Evolutionary conservation across 345 rosid genomes (phyloP).

Genomic region (Murraya koenigii): DNA sequence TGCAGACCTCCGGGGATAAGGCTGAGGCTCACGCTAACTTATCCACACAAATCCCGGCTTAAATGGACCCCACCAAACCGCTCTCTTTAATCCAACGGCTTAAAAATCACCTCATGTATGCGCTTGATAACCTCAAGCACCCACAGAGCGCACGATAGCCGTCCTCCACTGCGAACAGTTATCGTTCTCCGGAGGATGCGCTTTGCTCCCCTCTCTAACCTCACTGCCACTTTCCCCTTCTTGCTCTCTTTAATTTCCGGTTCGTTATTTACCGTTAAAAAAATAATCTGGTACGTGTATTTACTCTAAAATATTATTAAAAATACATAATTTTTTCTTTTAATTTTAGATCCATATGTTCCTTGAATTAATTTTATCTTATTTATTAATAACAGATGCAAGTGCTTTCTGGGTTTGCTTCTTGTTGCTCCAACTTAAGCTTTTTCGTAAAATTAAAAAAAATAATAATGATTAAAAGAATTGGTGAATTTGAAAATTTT

Average conservation of each 20-base stretch:
- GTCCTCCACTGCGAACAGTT: conserved; percentile 14
- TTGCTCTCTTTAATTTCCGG: background rate
- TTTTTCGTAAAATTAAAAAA: background rate
- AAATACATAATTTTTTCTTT: background rate
- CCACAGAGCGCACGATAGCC: conserved; percentile 28
- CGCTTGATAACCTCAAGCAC: conserved; percentile 19
- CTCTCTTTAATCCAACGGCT: conserved; percentile 25
- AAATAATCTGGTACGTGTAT: background rate
- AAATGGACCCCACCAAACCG: background rate
- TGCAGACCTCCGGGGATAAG: background rate
- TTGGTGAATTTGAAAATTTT: background rate
- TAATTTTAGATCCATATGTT: no score
- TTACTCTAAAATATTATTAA: background rate
- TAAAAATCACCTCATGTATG: background rate
- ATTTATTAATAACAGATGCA: background rate
- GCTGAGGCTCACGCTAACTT: background rate
- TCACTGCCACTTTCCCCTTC: conserved; percentile 30
- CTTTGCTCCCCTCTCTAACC: conserved; percentile 26
- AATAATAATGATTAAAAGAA: background rate
- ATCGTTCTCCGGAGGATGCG: conserved; percentile 32
- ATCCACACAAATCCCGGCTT: background rate
- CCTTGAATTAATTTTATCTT: background rate
- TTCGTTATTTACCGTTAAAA: conserved; percentile 31
- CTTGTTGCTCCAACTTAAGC: background rate
- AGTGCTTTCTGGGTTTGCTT: conserved; percentile 7